Evolutionary conservation across 371 early-diverging fungal species (phyloP), one percentile per base, ranked within the genome.

Genomic region (Polyrhizophydium stewartii): DNA sequence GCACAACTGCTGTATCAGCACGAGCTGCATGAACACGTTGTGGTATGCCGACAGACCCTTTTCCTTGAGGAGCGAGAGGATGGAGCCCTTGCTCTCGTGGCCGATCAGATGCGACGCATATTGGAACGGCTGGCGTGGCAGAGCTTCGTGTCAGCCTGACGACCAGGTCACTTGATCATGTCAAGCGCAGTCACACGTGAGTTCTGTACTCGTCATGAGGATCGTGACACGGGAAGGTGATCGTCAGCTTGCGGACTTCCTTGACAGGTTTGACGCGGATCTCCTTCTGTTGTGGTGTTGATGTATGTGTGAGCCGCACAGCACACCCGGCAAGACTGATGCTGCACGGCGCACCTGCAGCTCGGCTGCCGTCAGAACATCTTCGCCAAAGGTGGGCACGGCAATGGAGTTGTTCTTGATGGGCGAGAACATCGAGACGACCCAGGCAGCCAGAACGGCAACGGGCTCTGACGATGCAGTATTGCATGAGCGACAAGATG

Each of bases 151-250:
- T n/a, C n/a, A n/a, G n/a, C n/a, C n/a, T n/a, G n/a, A n/a, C n/a
- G n/a, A n/a, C n/a, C n/a, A n/a, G n/a, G n/a, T n/a, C n/a, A n/a
- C n/a, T n/a, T n/a, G n/a, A n/a, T n/a, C n/a, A n/a, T n/a, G n/a
- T 9, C 12, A 38, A 7, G 16, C 30, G 22, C 33, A 41, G 3
- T 3, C 46, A 43, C 32, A 3, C 62, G 40, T 55, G 59, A 0
- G 50, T 22, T 37, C 49, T 35, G 58, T 65, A 69, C 27, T 52
- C 13, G 22, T 31, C 22, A 3, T 27, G 41, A 0, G 79, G 82
- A 67, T 92, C 92, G 0, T 93, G 92, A 65, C 92, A 87, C n/a
- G 93, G 90, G 63, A 93, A 97, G 19, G 83, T 82, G 67, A 97
- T 67, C 56, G 87, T 85, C 51, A 97, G 70, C 6, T 78, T 70